phyloP scores from a whole-genome alignment of 495 filamentous ascomycete genomes.

The Daldinia loculata region DNA sequence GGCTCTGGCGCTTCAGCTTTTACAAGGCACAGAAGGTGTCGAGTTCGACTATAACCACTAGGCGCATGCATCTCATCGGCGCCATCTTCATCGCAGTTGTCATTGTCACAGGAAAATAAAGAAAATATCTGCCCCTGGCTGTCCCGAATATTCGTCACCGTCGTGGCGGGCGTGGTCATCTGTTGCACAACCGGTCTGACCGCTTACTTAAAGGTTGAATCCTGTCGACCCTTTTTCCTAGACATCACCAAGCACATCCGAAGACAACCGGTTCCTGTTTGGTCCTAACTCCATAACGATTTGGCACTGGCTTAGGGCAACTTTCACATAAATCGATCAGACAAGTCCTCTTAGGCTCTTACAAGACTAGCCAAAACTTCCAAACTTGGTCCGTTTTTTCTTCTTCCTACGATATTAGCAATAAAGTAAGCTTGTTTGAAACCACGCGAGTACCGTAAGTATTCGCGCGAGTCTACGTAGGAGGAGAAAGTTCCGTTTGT shows the following conservation, averaged over 20 bases:
- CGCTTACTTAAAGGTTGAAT: slow-evolving; percentile 35
- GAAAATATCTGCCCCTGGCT: slow-evolving; percentile 7
- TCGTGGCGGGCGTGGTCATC: slow-evolving; percentile 20
- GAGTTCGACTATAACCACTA: slow-evolving; percentile 18
- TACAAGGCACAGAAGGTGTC: slow-evolving; percentile 11
- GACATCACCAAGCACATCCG: slow-evolving; percentile 22
- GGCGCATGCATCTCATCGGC: slow-evolving; percentile 30
- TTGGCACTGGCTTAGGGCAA: neutral
- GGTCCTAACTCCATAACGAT: neutral
- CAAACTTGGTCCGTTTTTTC: neutral
- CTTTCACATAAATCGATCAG: neutral
- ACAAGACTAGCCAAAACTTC: neutral
- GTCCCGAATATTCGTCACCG: slow-evolving; percentile 33
- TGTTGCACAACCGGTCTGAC: slow-evolving; percentile 24
- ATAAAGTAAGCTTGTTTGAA: slow-evolving; percentile 27
- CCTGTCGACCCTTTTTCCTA: slow-evolving; percentile 3
- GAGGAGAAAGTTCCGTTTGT: neutral
- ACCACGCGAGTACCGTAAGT: slow-evolving; percentile 12
- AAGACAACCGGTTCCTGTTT: slow-evolving; percentile 19
- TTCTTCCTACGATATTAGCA: slow-evolving; percentile 10
- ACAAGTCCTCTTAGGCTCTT: neutral
- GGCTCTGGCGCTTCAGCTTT: slow-evolving; percentile 21
- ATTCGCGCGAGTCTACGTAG: slow-evolving; percentile 11
- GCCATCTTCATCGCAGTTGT: neutral
- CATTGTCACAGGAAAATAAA: slow-evolving; percentile 5